phyloP scores from a whole-genome alignment of 2,329 filamentous ascomycete genomes.

The Scedosporium apiospermum region DNA sequence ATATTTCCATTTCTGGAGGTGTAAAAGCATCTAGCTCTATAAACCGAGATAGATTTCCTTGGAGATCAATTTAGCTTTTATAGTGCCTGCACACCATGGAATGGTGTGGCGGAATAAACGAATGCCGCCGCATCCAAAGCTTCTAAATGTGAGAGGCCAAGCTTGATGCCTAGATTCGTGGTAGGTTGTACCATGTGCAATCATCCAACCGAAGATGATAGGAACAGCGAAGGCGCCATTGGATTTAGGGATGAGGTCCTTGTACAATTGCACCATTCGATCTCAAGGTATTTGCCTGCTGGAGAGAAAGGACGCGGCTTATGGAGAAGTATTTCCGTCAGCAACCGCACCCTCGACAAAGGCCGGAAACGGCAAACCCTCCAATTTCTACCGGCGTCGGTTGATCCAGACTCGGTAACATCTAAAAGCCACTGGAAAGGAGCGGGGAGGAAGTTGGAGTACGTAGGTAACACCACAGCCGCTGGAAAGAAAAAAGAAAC shows the following conservation, averaged over 20 bases:
- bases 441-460: background rate
- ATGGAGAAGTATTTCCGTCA: background rate
- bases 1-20: background rate
- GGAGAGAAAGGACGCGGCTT: background rate
- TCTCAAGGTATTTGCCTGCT: background rate
- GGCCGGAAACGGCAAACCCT: background rate
- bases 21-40: background rate
- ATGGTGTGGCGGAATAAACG: background rate
- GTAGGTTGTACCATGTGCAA: background rate
- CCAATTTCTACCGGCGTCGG: background rate
- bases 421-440: background rate
- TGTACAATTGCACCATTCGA: background rate
- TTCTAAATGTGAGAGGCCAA: background rate
- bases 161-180: background rate
- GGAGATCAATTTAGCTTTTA: conserved; percentile 1
- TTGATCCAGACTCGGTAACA: background rate
- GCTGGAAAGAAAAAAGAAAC: background rate
- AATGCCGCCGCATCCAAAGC: background rate
- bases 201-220: background rate
- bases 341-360: background rate
- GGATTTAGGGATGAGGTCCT: background rate
- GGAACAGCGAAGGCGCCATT: background rate
- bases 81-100: background rate
- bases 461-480: background rate
- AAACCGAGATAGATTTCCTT: background rate